Conservation (phyloP, 2,329 filamentous ascomycete genomes). For the Penicillium freii region DNA sequence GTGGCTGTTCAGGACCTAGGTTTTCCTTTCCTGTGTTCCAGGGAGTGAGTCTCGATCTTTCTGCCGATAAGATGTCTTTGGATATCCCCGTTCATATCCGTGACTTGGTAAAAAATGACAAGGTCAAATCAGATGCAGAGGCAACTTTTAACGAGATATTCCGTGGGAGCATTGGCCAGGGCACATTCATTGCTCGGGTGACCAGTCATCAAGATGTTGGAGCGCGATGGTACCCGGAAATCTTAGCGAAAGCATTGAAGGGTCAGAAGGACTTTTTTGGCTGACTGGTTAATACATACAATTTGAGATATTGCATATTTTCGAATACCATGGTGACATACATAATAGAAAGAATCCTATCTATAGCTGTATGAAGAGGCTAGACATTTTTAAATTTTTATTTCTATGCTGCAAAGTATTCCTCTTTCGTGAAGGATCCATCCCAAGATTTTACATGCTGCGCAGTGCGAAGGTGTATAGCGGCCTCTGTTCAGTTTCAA, state of each 20-base stretch:
- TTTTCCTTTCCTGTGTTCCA: slow-evolving; percentile 40
- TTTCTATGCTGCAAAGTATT: too few relatives aligned
- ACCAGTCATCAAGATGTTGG: slow-evolving; percentile 41
- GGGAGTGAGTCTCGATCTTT: slow-evolving; percentile 36
- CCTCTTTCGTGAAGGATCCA: too few relatives aligned
- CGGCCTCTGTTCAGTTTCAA: too few relatives aligned
- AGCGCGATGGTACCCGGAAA: slow-evolving; percentile 37
- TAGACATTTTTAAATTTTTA: too few relatives aligned
- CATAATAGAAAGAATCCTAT: too few relatives aligned
- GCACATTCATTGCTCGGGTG: slow-evolving; percentile 36
- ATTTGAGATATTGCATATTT: too few relatives aligned
- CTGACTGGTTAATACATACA: neutral
- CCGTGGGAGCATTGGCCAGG: slow-evolving; percentile 32
- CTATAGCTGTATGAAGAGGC: too few relatives aligned
- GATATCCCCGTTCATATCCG: slow-evolving; percentile 33
- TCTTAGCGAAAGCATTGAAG: slow-evolving; percentile 31
- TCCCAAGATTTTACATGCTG: too few relatives aligned
- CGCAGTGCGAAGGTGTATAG: too few relatives aligned
- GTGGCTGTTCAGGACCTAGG: slow-evolving; percentile 32
- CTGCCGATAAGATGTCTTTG: slow-evolving; percentile 29
- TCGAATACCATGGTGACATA: too few relatives aligned
- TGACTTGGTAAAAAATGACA: slow-evolving; percentile 14
- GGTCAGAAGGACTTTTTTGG: slow-evolving; percentile 24
- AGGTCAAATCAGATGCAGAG: slow-evolving; percentile 38
- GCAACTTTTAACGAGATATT: slow-evolving; percentile 38